Evolutionary conservation across 495 filamentous ascomycete species (phyloP).

Genomic region (Lichenothelia convexa): DNA sequence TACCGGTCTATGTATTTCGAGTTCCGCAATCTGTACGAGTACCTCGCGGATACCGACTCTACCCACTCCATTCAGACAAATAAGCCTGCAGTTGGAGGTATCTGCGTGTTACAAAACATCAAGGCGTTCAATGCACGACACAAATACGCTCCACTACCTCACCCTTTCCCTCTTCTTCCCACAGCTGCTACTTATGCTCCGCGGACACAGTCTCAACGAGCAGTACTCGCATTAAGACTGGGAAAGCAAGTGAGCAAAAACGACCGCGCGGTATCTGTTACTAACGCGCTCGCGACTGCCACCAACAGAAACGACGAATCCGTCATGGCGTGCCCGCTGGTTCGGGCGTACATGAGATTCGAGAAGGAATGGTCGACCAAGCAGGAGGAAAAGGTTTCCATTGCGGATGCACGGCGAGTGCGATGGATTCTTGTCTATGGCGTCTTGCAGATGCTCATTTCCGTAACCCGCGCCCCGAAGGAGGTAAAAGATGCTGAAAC

Average conservation of each 20-base stretch:
- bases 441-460: conserved; percentile 36
- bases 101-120: conserved; percentile 41
- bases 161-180: conserved; percentile 43
- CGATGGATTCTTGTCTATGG: conserved; percentile 62
- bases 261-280: conserved; percentile 15
- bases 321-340: conserved; percentile 19
- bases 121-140: conserved; percentile 37
- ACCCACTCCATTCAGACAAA: conserved; percentile 18
- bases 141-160: conserved; percentile 30
- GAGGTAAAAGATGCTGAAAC: conserved; percentile 19
- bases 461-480: conserved; percentile 18
- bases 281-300: conserved; percentile 20
- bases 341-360: conserved; percentile 27
- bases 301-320: conserved; percentile 21
- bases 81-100: conserved; percentile 30
- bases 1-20: conserved; percentile 40
- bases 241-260: conserved; percentile 14
- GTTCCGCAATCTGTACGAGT: conserved; percentile 42
- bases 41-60: conserved; percentile 36
- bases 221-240: conserved; percentile 14
- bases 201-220: conserved; percentile 13
- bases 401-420: conserved; percentile 23
- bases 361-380: conserved; percentile 22
- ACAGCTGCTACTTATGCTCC: conserved; percentile 11
- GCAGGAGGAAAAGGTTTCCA: conserved; percentile 23